These are phyloP conservation scores for Penicillium occitanis DNA, from an alignment of 2,329 filamentous ascomycete species.

Conservation along the genomic window DNA sequence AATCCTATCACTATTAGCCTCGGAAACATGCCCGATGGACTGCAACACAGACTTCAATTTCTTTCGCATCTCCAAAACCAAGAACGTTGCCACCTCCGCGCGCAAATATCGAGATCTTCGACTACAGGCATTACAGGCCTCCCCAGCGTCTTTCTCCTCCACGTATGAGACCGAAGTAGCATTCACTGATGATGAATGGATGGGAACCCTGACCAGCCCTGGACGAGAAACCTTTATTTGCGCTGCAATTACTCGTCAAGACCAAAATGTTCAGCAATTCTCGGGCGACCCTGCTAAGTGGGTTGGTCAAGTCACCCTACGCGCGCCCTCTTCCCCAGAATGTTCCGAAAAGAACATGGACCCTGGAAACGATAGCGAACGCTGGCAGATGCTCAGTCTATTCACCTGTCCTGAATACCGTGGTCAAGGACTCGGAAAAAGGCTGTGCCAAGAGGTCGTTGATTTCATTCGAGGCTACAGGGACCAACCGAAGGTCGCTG, in stretches of 20 bases:
- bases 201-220: conserved; percentile 25
- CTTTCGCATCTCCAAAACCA: not conserved
- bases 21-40: not conserved
- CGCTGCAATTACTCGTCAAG: conserved; percentile 19
- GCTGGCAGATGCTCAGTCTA: not conserved
- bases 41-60: not conserved
- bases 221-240: conserved; percentile 35
- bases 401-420: not conserved
- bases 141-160: not conserved
- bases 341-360: not conserved
- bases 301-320: not conserved
- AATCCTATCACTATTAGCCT: not conserved
- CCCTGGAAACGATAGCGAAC: not conserved
- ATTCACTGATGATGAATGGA: not conserved
- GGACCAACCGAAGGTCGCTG: not conserved
- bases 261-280: conserved; percentile 13
- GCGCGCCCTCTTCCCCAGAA: not conserved
- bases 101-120: not conserved
- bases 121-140: not conserved
- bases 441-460: not conserved
- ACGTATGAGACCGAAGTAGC: not conserved
- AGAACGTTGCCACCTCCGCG: not conserved
- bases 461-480: not conserved
- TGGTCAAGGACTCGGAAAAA: not conserved
- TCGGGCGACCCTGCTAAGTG: not conserved